These are phyloP conservation scores for Talaromyces adpressus DNA, from an alignment of 495 filamentous ascomycete genomes.

Conservation along the genomic window DNA sequence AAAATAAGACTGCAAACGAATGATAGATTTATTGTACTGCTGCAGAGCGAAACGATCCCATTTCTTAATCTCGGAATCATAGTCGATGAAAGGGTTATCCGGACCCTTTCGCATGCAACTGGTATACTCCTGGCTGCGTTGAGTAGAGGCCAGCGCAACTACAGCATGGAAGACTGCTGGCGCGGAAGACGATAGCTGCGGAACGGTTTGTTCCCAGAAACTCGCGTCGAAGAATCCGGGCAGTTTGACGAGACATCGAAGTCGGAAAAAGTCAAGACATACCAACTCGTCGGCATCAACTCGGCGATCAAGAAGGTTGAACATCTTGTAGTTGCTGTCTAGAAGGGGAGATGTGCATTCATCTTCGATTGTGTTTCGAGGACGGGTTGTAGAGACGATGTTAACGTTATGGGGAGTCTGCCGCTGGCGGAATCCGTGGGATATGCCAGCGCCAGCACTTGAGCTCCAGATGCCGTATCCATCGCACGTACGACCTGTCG, in stretches of 20 bases:
- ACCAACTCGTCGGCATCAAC: not conserved
- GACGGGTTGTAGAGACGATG: not conserved
- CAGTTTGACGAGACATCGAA: slow-evolving; percentile 50
- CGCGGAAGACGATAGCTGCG: slow-evolving; percentile 6
- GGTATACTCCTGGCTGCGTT: slow-evolving; percentile 2
- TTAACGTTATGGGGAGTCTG: not conserved
- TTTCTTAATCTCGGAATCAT: slow-evolving; percentile 22
- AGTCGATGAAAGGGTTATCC: slow-evolving; percentile 1
- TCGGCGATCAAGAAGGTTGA: not conserved
- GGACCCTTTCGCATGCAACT: not conserved
- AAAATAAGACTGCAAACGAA: not conserved
- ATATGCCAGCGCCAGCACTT: not conserved
- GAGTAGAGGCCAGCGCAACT: slow-evolving; percentile 8
- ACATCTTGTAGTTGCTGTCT: not conserved
- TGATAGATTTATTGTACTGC: slow-evolving; percentile 13
- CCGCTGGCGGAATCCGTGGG: not conserved
- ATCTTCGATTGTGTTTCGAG: not conserved
- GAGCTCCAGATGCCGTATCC: slow-evolving; percentile 19
- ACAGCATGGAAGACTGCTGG: slow-evolving; percentile 9
- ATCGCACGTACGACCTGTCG: slow-evolving; percentile 42
- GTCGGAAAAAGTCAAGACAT: slow-evolving; percentile 55
- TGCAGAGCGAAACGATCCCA: slow-evolving; percentile 10
- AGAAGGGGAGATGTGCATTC: not conserved
- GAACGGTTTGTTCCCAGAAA: slow-evolving; percentile 12
- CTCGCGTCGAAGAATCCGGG: slow-evolving; percentile 57